Evolutionary conservation across 805 yeast species (phyloP), one percentile per base, ranked within the genome.

Genomic region (Candida nanaspora): DNA sequence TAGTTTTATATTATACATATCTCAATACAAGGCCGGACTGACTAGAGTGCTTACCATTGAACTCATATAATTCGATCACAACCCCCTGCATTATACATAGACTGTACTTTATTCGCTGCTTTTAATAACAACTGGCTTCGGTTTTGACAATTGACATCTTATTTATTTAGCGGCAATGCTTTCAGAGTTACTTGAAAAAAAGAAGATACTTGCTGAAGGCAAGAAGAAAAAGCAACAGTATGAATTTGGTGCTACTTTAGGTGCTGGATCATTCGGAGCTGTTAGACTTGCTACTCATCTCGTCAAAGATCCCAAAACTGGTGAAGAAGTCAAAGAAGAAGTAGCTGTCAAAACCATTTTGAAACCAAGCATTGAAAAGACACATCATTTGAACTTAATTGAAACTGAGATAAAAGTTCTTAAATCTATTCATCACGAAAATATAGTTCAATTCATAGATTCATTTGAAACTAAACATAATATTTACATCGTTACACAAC

Each of bases 181-280:
- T 3, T 5, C 22, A 16, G 18, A 19, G 11, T 14, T 37, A 29
- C 28, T 37, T 6, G 39, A 37, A 6, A 20, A 22, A 14, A 16
- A 37, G 14, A 16, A 9, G 13, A n/a, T 23, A 6, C 27, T 28
- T 28, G 33, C 29, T 11, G 38, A 26, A 4, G 38, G 31, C 3
- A 35, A 35, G 23, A 27, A n/a, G n/a, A 35, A 23, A 18, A 35
- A 35, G 25, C 9, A n/a, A 13, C 18, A 10, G 6, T 89, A 86
- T 54, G 75, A 80, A 8, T 86, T 88, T 58, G 91, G 89, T 11
- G 77, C 76, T 44, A 86, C 96, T 0, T 64, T 89, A 11, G 98
- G 98, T 9, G 97, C 97, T 0, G 98, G 98, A 5, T 78, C 95
- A 1, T 93, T 87, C 62, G 98, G 98, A 31, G 82, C 91, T 2